Conservation (phyloP, 73 alveolate genomes). For the Diophrys appendiculata region DNA sequence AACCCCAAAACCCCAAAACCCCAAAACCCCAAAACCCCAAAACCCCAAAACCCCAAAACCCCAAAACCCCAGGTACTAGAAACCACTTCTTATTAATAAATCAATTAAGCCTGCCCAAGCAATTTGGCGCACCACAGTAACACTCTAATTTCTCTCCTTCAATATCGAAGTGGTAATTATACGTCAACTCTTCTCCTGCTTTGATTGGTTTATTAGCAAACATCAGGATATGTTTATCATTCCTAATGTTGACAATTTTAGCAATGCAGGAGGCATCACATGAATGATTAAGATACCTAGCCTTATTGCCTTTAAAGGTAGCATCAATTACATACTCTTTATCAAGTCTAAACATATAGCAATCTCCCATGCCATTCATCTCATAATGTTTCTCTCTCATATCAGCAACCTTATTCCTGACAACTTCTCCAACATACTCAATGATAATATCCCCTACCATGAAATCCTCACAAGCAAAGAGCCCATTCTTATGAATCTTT, state of each 20-base stretch:
- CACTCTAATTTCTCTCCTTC: constrained; percentile 95
- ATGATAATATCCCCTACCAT: constrained; percentile 94
- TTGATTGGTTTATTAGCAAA: constrained; percentile 87
- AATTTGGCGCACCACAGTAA: constrained; percentile 93
- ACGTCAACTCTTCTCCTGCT: constrained; percentile 94
- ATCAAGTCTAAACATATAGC: constrained; percentile 95
- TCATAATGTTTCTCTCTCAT: constrained; percentile 87
- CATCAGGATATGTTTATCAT: constrained; percentile 90
- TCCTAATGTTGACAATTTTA: constrained; percentile 81
- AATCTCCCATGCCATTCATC: constrained; percentile 95
- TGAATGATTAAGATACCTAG: constrained; percentile 93
- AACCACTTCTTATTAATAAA: too few species aligned
- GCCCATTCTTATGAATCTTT: constrained; percentile 93
- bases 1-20: too few species aligned
- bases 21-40: too few species aligned
- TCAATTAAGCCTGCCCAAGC: constrained; percentile 92
- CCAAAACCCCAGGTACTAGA: too few species aligned
- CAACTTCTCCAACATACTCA: constrained; percentile 96
- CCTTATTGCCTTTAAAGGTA: constrained; percentile 92
- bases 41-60: too few species aligned
- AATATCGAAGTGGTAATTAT: constrained; percentile 91
- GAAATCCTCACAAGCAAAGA: constrained; percentile 86
- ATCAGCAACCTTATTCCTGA: constrained; percentile 93
- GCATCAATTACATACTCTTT: constrained; percentile 94
- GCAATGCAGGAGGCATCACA: constrained; percentile 96